Conservation (phyloP, 1,139 yeast genomes). For the Meyerozyma sp. region DNA sequence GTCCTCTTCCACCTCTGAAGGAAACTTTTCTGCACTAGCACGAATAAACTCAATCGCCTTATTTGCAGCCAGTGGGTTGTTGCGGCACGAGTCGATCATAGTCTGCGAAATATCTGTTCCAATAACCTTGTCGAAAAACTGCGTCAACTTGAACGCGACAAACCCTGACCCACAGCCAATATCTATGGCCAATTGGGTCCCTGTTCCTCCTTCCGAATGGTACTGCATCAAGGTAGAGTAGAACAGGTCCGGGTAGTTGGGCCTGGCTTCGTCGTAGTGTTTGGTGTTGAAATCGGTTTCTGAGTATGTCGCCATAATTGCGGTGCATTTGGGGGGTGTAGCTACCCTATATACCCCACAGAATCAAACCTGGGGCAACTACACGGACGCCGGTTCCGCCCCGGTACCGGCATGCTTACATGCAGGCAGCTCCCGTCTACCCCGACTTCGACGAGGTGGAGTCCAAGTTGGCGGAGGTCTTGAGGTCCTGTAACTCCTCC, state of each 20-base stretch:
- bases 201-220: constrained; percentile 17
- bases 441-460: not conserved
- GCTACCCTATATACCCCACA: not conserved
- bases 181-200: constrained; percentile 45
- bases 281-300: constrained; percentile 27
- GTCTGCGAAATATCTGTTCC: constrained; percentile 65
- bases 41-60: constrained; percentile 7
- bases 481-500: not conserved
- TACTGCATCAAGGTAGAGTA: constrained; percentile 25
- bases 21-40: constrained; percentile 11
- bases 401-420: constrained; percentile 6
- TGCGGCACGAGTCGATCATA: constrained; percentile 53
- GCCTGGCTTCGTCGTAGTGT: constrained; percentile 36
- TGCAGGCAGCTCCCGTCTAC: not conserved
- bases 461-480: not conserved
- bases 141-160: constrained; percentile 53
- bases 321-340: not conserved
- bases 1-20: constrained; percentile 15
- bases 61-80: constrained; percentile 6
- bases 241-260: constrained; percentile 30
- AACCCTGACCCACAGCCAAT: constrained; percentile 87
- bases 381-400: constrained; percentile 1
- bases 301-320: constrained; percentile 33
- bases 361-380: not conserved
- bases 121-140: constrained; percentile 41